phyloP scores from a whole-genome alignment of 495 filamentous ascomycete species.

The Annulohypoxylon stygium region DNA sequence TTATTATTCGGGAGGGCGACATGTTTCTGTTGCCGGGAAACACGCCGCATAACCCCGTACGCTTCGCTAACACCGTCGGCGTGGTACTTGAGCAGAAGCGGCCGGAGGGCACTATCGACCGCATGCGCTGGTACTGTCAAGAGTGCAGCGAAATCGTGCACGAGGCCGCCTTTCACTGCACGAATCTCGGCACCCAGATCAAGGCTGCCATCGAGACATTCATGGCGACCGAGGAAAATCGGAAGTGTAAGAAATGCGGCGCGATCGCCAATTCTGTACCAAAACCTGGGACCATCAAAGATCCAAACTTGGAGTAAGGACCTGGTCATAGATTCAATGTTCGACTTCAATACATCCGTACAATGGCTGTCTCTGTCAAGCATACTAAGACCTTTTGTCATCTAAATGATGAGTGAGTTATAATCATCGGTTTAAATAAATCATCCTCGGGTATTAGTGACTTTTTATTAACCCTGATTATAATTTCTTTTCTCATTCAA shows the following conservation, averaged over 20 bases:
- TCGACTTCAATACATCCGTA: neutral
- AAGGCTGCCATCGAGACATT: slow-evolving; percentile 92
- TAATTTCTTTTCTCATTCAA: neutral
- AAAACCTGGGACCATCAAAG: slow-evolving; percentile 61
- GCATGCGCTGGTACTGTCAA: slow-evolving; percentile 91
- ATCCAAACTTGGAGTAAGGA: slow-evolving; percentile 63
- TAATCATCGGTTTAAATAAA: neutral
- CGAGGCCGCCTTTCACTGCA: slow-evolving; percentile 89
- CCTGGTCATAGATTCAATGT: neutral
- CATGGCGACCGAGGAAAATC: slow-evolving; percentile 74
- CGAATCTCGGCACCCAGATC: slow-evolving; percentile 95
- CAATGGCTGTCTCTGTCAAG: neutral
- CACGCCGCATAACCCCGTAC: slow-evolving; percentile 84
- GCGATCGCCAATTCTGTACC: slow-evolving; percentile 71
- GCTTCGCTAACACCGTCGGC: slow-evolving; percentile 76
- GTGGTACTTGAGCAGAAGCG: slow-evolving; percentile 91
- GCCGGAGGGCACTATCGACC: slow-evolving; percentile 76
- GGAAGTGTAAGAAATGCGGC: slow-evolving; percentile 85
- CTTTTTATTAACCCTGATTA: neutral
- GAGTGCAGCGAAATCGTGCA: slow-evolving; percentile 79
- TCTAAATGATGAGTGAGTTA: neutral
- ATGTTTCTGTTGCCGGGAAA: slow-evolving; percentile 94
- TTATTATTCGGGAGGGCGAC: slow-evolving; percentile 90
- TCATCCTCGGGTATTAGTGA: neutral
- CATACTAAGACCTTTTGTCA: neutral